phyloP scores from a whole-genome alignment of 108 stramenopile genomes.

The Stephanodiscus minutulus region DNA sequence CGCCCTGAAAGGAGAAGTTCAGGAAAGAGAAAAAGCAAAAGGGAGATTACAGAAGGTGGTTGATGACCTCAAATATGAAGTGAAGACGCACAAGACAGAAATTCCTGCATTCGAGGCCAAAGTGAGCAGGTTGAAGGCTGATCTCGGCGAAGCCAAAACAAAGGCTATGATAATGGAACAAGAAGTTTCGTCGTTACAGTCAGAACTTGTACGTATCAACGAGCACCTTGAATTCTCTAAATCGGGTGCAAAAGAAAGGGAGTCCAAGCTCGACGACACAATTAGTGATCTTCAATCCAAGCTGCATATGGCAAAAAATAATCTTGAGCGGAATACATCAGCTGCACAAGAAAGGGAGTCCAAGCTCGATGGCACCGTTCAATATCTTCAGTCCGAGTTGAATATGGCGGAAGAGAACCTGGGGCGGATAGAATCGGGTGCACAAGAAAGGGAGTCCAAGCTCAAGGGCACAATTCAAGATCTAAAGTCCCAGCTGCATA shows the following conservation, averaged over 20 bases:
- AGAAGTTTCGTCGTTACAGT: slow-evolving; percentile 22
- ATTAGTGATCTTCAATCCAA: slow-evolving; percentile 8
- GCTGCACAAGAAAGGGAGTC: neutral
- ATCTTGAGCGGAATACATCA: neutral
- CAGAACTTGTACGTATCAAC: slow-evolving; percentile 11
- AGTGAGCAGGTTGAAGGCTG: slow-evolving; percentile 12
- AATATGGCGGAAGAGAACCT: slow-evolving; percentile 3
- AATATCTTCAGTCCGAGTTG: slow-evolving; percentile 13
- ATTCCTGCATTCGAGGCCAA: slow-evolving; percentile 7
- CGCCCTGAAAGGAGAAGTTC: neutral
- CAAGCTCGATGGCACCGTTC: neutral
- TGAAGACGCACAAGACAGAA: slow-evolving; percentile 11
- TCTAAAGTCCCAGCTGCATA: slow-evolving; percentile 14
- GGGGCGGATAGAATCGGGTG: neutral
- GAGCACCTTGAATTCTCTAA: neutral
- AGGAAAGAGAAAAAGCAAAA: neutral
- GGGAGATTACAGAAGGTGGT: slow-evolving; percentile 5
- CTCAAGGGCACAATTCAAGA: neutral
- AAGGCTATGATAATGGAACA: slow-evolving; percentile 1
- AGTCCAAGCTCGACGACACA: slow-evolving; percentile 3
- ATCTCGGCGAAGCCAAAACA: slow-evolving; percentile 12
- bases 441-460: neutral
- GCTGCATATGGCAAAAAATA: slow-evolving; percentile 13
- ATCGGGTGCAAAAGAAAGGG: neutral
- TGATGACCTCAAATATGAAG: slow-evolving; percentile 13